phyloP scores from a whole-genome alignment of 768 basidiomycete genomes.

The Hygrocybe punicea region DNA sequence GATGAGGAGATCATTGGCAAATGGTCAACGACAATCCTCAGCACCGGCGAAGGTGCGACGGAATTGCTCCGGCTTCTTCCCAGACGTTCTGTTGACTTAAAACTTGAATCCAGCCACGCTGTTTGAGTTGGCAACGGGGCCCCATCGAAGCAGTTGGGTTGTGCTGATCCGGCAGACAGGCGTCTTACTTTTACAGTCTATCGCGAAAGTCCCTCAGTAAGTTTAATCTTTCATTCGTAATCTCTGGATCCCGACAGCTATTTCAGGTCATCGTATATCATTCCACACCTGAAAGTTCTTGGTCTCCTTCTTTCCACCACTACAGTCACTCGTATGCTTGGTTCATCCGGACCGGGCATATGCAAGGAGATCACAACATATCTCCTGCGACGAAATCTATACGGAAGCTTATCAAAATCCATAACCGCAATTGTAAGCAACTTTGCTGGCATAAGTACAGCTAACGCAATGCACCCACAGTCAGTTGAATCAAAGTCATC shows the following conservation, averaged over 20 bases:
- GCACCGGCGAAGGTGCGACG: constrained; percentile 30
- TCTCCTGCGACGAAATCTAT: constrained; percentile 47
- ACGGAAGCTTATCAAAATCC: constrained; percentile 40
- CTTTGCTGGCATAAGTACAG: background rate
- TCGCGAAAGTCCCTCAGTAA: constrained; percentile 50
- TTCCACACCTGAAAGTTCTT: constrained; percentile 50
- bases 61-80: constrained; percentile 1
- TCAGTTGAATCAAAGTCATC: constrained; percentile 56
- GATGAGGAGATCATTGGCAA: constrained; percentile 45
- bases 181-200: constrained; percentile 49
- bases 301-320: constrained; percentile 42
- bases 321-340: constrained; percentile 24
- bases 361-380: constrained; percentile 41
- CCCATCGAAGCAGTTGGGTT: constrained; percentile 52
- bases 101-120: constrained; percentile 34
- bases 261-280: constrained; percentile 47
- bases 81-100: background rate
- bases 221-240: constrained; percentile 20
- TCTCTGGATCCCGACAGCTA: background rate
- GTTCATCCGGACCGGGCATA: constrained; percentile 29
- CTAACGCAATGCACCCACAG: constrained; percentile 31
- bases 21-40: constrained; percentile 44
- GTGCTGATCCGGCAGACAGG: constrained; percentile 52
- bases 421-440: constrained; percentile 51
- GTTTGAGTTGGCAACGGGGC: constrained; percentile 37